Evolutionary conservation across 768 basidiomycete genomes (phyloP), one percentile per base, ranked within the genome.

Genomic region (Myochromella boudieri): DNA sequence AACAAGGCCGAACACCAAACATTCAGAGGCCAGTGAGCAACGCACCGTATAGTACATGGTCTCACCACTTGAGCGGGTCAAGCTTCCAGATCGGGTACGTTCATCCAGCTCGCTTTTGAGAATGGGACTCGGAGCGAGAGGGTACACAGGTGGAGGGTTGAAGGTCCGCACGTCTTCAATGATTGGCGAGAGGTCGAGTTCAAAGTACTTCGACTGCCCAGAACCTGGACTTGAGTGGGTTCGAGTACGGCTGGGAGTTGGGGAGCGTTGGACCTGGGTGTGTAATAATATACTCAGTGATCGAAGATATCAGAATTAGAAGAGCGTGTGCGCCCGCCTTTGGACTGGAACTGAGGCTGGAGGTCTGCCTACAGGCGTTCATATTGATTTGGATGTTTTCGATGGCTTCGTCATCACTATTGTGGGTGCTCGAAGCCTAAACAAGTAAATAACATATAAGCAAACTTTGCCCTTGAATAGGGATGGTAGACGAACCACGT

Each of bases 181-280:
- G 33, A 54, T 54, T 14, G 53, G 53, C 27, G 53, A 54, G 20
- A 54, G 42, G 3, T 54, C 53, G 5, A 54, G 20, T 31, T 50
- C 53, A 21, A 54, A 54, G 18, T 32, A 51, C 36, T 42, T 50
- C 31, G 53, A 45, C 18, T 51, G 48, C 31, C 44, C 37, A n/a
- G n/a, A n/a, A n/a, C n/a, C n/a, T n/a, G n/a, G n/a, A n/a, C n/a
- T n/a, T n/a, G n/a, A n/a, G n/a, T n/a, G n/a, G n/a, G n/a, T n/a
- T n/a, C 11, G 52, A 29, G 31, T 33, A 45, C 5, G 52, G 45
- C 21, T 32, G 25, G 10, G 44, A 46, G 29, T 39, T 36, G 20
- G 42, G 14, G 48, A 21, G 36, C 31, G 38, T 31, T 15, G 22
- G 14, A 11, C 36, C 9, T 49, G 26, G 9, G 36, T 26, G 21